phyloP scores from a whole-genome alignment of 208 protist species.

The Leishmania aethiopica region DNA sequence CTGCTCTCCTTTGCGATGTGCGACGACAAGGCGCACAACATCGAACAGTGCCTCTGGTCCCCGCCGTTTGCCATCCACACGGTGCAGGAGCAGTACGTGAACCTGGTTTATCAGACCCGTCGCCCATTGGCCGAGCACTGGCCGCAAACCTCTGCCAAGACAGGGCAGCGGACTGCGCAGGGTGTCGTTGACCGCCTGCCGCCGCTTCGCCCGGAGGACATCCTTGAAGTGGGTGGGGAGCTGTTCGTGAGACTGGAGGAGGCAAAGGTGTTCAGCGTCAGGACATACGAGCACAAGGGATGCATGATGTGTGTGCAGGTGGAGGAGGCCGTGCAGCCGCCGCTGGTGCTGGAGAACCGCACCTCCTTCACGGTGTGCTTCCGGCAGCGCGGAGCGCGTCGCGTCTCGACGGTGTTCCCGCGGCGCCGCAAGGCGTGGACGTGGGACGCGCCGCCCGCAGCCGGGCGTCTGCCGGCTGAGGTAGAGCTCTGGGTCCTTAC shows the following conservation, averaged over 20 bases:
- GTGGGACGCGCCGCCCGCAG: constrained; percentile 44
- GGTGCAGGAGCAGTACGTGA: constrained; percentile 51
- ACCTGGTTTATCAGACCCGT: constrained; percentile 48
- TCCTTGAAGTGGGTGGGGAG: constrained; percentile 40
- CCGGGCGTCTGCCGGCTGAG: constrained; percentile 2
- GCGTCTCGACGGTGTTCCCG: constrained; percentile 47
- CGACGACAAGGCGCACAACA: constrained; percentile 19
- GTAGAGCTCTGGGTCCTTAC: constrained; percentile 26
- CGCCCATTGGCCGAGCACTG: constrained; percentile 43
- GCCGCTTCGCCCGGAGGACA: constrained; percentile 47
- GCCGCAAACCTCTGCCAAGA: constrained; percentile 25
- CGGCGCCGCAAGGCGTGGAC: constrained; percentile 60
- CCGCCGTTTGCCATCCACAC: constrained; percentile 47
- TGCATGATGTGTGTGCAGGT: constrained; percentile 64
- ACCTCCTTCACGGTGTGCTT: constrained; percentile 57
- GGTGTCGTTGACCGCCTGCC: constrained; percentile 28
- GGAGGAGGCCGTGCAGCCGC: constrained; percentile 46
- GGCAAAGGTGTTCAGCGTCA: constrained; percentile 54
- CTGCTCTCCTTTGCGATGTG: constrained; percentile 14
- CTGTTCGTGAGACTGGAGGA: constrained; percentile 40
- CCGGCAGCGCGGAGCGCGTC: constrained; percentile 43
- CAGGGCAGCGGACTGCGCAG: neutral
- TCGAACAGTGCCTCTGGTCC: constrained; percentile 47
- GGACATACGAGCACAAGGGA: constrained; percentile 31
- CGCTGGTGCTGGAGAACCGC: constrained; percentile 80